These are phyloP conservation scores for Heritiera littoralis DNA, from an alignment of 345 rosid species.

Conservation along the genomic window DNA sequence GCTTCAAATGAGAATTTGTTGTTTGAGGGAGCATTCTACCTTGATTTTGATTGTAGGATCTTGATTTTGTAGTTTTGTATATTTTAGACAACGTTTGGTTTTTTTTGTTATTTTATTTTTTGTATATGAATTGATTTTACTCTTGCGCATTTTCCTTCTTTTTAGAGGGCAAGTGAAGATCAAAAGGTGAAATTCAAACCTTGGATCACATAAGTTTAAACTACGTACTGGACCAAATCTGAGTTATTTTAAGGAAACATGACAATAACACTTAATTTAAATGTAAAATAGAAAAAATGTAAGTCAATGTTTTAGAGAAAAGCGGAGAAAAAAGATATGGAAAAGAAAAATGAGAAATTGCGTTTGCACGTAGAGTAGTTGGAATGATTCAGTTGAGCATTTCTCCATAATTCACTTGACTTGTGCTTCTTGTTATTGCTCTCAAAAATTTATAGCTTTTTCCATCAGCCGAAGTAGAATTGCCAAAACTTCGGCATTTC, in stretches of 20 bases:
- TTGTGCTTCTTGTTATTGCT: not conserved
- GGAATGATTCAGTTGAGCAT: conserved; percentile 30
- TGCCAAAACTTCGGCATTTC: conserved; percentile 22
- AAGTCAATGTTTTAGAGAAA: no score
- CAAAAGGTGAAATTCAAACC: no score
- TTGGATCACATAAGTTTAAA: no score
- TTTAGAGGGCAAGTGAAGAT: no score
- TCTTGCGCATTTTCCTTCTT: no score
- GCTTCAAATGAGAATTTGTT: not conserved
- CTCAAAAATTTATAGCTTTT: conserved; percentile 10
- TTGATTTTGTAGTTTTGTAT: not conserved
- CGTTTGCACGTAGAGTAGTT: not conserved
- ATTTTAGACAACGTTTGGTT: not conserved
- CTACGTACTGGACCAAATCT: no score
- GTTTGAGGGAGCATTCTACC: not conserved
- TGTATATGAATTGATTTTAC: no score
- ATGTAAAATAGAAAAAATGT: no score
- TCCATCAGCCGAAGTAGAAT: conserved; percentile 13
- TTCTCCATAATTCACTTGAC: conserved; percentile 27
- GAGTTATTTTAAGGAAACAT: no score
- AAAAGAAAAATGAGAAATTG: not conserved
- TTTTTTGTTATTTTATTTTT: not conserved
- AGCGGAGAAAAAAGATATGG: no score
- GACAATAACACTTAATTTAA: no score
- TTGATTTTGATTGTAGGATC: not conserved